phyloP scores from a whole-genome alignment of 2,329 filamentous ascomycete species.

The Amauroascus niger region DNA sequence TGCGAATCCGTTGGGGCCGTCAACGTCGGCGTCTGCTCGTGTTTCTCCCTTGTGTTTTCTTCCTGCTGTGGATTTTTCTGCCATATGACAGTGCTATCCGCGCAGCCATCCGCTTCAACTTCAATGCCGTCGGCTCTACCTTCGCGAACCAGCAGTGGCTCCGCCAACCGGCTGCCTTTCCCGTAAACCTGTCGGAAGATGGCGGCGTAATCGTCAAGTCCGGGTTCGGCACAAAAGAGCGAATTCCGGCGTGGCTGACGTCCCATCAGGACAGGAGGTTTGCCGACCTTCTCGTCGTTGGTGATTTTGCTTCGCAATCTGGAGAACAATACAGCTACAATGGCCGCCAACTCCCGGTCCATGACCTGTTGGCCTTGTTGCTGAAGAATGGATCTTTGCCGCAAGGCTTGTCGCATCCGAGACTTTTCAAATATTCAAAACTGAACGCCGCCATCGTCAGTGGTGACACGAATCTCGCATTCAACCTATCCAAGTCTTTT shows the following conservation, averaged over 20 bases:
- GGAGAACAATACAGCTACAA: not conserved
- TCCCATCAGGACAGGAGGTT: not conserved
- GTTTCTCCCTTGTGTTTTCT: not conserved
- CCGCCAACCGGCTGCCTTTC: not conserved
- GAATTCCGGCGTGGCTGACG: not conserved
- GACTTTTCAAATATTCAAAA: not conserved
- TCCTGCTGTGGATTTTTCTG: not conserved
- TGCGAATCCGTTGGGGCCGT: not conserved
- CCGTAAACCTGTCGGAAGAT: not conserved
- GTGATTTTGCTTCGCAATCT: not conserved
- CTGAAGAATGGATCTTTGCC: not conserved
- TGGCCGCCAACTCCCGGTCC: not conserved
- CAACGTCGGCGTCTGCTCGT: not conserved
- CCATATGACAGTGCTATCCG: not conserved
- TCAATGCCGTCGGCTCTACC: not conserved
- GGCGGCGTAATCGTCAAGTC: not conserved
- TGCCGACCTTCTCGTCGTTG: not conserved
- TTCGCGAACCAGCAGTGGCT: not conserved
- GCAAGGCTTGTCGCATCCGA: not conserved
- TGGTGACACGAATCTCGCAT: not conserved
- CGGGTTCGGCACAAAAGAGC: not conserved
- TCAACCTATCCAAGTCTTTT: not conserved
- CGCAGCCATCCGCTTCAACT: not conserved
- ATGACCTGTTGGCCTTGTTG: not conserved
- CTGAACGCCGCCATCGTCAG: not conserved